Conservation (phyloP, 345 rosid species). For the Euclidium syriacum region DNA sequence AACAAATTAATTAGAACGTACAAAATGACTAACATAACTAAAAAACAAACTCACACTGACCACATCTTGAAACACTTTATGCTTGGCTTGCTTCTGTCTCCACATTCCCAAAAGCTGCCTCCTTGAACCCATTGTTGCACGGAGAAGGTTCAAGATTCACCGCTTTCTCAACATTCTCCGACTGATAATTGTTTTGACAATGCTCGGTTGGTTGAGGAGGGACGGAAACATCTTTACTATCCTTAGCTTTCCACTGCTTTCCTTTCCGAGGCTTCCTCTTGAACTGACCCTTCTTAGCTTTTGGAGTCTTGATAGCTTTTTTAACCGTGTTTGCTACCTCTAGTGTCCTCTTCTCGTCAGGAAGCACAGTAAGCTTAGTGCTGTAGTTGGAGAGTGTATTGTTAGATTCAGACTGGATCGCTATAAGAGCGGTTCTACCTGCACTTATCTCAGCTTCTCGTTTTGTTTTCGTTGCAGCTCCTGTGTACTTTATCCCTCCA, state of each 20-base stretch:
- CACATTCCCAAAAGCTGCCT: constrained; percentile 29
- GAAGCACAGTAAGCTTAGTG: constrained; percentile 66
- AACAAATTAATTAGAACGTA: neutral
- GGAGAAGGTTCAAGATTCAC: constrained; percentile 5
- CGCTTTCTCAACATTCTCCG: constrained; percentile 14
- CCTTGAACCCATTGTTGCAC: constrained; percentile 27
- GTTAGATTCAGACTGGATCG: constrained; percentile 45
- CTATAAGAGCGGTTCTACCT: constrained; percentile 84
- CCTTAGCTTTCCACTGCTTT: constrained; percentile 25
- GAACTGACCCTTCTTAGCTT: constrained; percentile 53
- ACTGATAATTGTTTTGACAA: constrained; percentile 21
- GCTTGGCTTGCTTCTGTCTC: constrained; percentile 37
- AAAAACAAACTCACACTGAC: constrained; percentile 5
- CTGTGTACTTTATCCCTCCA: constrained; percentile 77
- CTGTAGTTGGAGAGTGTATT: constrained; percentile 22
- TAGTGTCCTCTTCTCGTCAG: constrained; percentile 52
- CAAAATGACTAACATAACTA: constrained; percentile 22
- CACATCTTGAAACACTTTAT: neutral
- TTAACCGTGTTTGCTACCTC: constrained; percentile 33
- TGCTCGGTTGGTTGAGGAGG: constrained; percentile 2
- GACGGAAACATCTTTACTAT: constrained; percentile 4
- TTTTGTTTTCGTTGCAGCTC: constrained; percentile 67
- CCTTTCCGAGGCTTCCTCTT: constrained; percentile 45
- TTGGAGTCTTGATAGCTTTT: constrained; percentile 40
- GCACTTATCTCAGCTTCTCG: constrained; percentile 90